Evolutionary conservation across 305 asterid species (phyloP).

Genomic region (Plantago coronopus): DNA sequence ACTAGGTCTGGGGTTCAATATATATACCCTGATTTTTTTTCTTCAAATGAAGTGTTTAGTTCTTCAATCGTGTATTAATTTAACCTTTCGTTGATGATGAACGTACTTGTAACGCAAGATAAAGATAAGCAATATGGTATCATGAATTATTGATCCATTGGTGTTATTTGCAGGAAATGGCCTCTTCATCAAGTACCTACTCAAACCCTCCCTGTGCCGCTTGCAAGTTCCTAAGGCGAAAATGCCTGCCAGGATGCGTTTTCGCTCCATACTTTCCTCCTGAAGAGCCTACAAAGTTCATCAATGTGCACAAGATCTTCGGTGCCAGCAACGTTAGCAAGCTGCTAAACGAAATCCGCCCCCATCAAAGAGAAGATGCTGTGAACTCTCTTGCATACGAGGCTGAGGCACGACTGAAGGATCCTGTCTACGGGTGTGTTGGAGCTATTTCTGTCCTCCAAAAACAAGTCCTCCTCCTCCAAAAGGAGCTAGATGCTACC

Average conservation of each 20-base stretch:
- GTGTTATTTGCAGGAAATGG: slow-evolving; percentile 19
- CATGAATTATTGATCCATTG: too few species aligned
- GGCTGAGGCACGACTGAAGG: slow-evolving; percentile 63
- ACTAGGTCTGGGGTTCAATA: too few species aligned
- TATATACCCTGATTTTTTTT: too few species aligned
- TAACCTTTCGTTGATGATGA: too few species aligned
- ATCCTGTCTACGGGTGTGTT: slow-evolving; percentile 71
- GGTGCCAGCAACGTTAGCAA: slow-evolving; percentile 78
- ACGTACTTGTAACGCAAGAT: too few species aligned
- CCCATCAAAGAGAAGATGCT: slow-evolving; percentile 62
- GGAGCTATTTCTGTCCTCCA: slow-evolving; percentile 72
- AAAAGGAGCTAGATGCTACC: slow-evolving; percentile 56
- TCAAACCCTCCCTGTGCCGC: slow-evolving; percentile 74
- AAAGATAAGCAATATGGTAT: too few species aligned
- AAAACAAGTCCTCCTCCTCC: slow-evolving; percentile 51
- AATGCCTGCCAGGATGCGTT: slow-evolving; percentile 53
- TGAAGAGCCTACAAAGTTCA: slow-evolving; percentile 57
- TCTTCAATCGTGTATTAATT: too few species aligned
- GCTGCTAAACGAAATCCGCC: slow-evolving; percentile 49
- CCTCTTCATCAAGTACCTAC: slow-evolving; percentile 38
- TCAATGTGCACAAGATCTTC: slow-evolving; percentile 63
- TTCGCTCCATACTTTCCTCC: slow-evolving; percentile 69
- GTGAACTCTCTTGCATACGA: slow-evolving; percentile 69
- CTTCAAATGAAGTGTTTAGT: too few species aligned
- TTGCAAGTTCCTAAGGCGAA: slow-evolving; percentile 61